Conservation (phyloP, 2,329 filamentous ascomycete species). For the Colletotrichum eremochloae region DNA sequence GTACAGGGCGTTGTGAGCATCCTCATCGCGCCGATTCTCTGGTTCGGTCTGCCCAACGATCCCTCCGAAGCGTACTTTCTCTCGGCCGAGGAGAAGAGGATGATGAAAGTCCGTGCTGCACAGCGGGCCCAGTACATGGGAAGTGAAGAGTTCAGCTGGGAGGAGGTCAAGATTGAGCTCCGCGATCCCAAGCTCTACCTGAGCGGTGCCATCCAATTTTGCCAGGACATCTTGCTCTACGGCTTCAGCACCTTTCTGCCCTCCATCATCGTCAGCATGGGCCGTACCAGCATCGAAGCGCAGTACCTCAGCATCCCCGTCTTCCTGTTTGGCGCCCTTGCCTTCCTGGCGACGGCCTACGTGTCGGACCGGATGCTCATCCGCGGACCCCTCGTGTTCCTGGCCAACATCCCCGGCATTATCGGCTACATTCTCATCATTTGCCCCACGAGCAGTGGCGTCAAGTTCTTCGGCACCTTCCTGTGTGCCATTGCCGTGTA, state of each 20-base stretch:
- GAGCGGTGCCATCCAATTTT: slow-evolving; percentile 63
- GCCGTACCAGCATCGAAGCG: slow-evolving; percentile 63
- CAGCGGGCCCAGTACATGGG: slow-evolving; percentile 64
- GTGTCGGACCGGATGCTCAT: slow-evolving; percentile 59
- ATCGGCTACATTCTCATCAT: slow-evolving; percentile 64
- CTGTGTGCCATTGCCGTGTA: slow-evolving; percentile 63
- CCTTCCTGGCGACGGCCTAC: slow-evolving; percentile 60
- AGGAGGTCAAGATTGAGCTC: slow-evolving; percentile 61
- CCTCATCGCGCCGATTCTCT: slow-evolving; percentile 57
- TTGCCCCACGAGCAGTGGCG: slow-evolving; percentile 60
- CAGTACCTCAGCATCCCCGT: slow-evolving; percentile 70
- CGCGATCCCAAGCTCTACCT: slow-evolving; percentile 66
- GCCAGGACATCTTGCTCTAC: slow-evolving; percentile 65
- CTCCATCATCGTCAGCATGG: slow-evolving; percentile 65
- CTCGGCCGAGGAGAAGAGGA: slow-evolving; percentile 59
- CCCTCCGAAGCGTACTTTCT: slow-evolving; percentile 63
- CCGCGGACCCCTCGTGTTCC: slow-evolving; percentile 65
- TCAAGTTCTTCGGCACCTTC: slow-evolving; percentile 64
- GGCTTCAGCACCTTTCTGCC: slow-evolving; percentile 72
- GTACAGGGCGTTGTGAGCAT: slow-evolving; percentile 60
- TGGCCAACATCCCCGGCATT: slow-evolving; percentile 63
- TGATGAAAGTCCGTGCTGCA: slow-evolving; percentile 63
- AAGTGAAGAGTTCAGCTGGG: slow-evolving; percentile 62
- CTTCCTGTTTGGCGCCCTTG: slow-evolving; percentile 63
- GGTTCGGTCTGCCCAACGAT: slow-evolving; percentile 62